Evolutionary conservation across 2,329 filamentous ascomycete genomes (phyloP).

Genomic region (Aspergillus melleus): DNA sequence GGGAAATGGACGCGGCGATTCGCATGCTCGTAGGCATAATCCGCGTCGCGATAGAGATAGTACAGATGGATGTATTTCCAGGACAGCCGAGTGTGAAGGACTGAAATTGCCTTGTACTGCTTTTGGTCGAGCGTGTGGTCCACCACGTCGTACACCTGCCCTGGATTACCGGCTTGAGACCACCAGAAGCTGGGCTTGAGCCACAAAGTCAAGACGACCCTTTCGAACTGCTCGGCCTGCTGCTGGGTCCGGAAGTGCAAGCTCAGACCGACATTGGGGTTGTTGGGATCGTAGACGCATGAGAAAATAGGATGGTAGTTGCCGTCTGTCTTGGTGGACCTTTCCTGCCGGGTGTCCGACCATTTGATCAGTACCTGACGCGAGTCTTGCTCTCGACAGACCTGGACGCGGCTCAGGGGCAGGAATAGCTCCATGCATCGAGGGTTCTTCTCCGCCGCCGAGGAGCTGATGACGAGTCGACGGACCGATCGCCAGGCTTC

Average conservation of each 20-base stretch:
- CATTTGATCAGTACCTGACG: slow-evolving; percentile 29
- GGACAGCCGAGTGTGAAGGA: slow-evolving; percentile 19
- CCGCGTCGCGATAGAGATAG: slow-evolving; percentile 30
- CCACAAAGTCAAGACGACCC: slow-evolving; percentile 24
- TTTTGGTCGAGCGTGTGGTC: slow-evolving; percentile 29
- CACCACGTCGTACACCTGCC: slow-evolving; percentile 28
- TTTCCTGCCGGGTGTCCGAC: slow-evolving; percentile 33
- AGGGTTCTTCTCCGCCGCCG: slow-evolving; percentile 25
- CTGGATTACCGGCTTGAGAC: slow-evolving; percentile 23
- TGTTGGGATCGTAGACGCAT: slow-evolving; percentile 31
- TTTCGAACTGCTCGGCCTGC: slow-evolving; percentile 28
- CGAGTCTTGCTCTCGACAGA: slow-evolving; percentile 23
- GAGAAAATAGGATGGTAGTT: slow-evolving; percentile 30
- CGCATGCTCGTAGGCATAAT: slow-evolving; percentile 28
- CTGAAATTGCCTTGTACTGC: slow-evolving; percentile 30
- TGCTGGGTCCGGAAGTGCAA: slow-evolving; percentile 25
- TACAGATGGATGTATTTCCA: slow-evolving; percentile 30
- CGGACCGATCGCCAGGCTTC: slow-evolving; percentile 32
- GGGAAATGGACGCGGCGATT: slow-evolving; percentile 27
- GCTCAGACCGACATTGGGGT: slow-evolving; percentile 29
- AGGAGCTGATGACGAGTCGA: slow-evolving; percentile 33
- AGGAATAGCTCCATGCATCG: slow-evolving; percentile 31
- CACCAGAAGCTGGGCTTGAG: slow-evolving; percentile 25
- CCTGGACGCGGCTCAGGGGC: slow-evolving; percentile 30
- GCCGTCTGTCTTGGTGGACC: slow-evolving; percentile 28